Evolutionary conservation across 73 alveolate genomes (phyloP).

Genomic region (Blepharisma stoltei): DNA sequence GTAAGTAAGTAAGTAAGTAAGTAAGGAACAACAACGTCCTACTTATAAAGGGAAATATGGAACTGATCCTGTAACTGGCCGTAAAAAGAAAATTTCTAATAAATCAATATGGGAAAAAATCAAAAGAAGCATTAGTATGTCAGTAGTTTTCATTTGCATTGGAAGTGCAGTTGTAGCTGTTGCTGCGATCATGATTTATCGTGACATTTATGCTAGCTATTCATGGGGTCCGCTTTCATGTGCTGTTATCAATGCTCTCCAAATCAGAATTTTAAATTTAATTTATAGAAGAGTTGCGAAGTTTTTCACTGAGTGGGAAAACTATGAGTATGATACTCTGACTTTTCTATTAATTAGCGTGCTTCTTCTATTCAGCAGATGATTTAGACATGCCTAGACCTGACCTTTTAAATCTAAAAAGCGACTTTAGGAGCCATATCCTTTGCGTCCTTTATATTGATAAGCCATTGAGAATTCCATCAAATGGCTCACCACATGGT

Average conservation of each 20-base stretch:
- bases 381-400: too few species aligned
- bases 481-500: too few species aligned
- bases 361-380: too few species aligned
- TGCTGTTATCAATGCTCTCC: slow-evolving; percentile 20
- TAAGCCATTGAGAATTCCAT: too few species aligned
- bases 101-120: neutral
- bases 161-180: slow-evolving; percentile 26
- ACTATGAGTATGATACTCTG: neutral
- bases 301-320: slow-evolving; percentile 10
- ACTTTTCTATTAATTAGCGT: too few species aligned
- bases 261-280: neutral
- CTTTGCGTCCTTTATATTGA: too few species aligned
- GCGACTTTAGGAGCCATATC: too few species aligned
- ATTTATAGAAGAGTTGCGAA: neutral
- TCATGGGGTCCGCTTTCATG: slow-evolving; percentile 18
- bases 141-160: neutral
- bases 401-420: too few species aligned
- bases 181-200: neutral
- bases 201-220: neutral
- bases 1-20: too few species aligned
- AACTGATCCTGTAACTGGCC: slow-evolving; percentile 17
- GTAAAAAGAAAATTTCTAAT: neutral
- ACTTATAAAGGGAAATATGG: neutral
- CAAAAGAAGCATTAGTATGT: slow-evolving; percentile 1
- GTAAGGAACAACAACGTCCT: neutral